Evolutionary conservation across 306 rosid genomes (phyloP).

Genomic region (Lotus japonicus): DNA sequence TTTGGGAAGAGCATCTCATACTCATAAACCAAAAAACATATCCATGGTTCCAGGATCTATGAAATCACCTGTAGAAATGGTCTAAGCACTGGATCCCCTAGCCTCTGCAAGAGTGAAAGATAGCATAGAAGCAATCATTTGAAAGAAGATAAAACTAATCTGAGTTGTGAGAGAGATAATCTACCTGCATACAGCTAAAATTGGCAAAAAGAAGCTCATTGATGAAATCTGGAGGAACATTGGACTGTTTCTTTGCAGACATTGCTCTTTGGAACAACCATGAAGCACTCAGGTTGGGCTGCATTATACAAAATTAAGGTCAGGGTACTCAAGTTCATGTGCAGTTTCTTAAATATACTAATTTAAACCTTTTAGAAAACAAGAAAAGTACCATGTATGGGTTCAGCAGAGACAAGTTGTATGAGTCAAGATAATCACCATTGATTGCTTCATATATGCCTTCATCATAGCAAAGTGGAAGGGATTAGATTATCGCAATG

Average conservation of each 20-base stretch:
- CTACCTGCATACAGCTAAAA: conserved; percentile 79
- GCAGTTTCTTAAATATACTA: conserved; percentile 1
- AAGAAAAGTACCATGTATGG: conserved; percentile 76
- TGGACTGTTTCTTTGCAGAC: conserved; percentile 70
- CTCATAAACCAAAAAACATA: background rate
- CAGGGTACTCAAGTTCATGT: conserved; percentile 14
- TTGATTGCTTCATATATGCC: conserved; percentile 81
- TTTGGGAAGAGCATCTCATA: background rate
- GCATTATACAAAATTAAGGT: conserved; percentile 27
- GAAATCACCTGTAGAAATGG: conserved; percentile 84
- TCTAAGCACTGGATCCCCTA: conserved; percentile 86
- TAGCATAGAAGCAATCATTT: background rate
- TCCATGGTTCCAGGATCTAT: background rate
- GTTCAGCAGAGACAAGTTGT: conserved; percentile 74
- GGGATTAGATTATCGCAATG: conserved; percentile 14
- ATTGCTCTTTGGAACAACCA: conserved; percentile 99
- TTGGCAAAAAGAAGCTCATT: conserved; percentile 82
- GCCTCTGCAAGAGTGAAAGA: conserved; percentile 47
- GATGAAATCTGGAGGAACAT: conserved; percentile 72
- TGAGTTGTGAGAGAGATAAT: background rate
- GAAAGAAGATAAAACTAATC: background rate
- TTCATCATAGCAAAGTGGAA: conserved; percentile 27
- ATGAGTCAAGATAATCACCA: conserved; percentile 65
- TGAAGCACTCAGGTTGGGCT: conserved; percentile 93
- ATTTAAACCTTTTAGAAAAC: background rate